These are phyloP conservation scores for Draba incana DNA, from an alignment of 345 rosid genomes.

Conservation along the genomic window DNA sequence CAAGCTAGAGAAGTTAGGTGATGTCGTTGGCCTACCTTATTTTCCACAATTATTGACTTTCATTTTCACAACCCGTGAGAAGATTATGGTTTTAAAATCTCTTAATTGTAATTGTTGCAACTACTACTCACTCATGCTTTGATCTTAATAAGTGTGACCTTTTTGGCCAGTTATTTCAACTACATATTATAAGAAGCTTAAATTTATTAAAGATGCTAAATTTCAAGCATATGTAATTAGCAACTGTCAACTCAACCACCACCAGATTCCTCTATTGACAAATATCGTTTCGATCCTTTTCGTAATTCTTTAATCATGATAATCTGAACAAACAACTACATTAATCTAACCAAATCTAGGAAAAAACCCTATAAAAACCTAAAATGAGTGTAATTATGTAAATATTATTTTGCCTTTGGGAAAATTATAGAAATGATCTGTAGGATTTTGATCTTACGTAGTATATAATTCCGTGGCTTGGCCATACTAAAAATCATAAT, in stretches of 20 bases:
- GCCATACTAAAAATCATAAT: background rate
- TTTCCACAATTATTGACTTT: background rate
- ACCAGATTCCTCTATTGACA: slow-evolving; percentile 21
- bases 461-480: background rate
- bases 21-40: slow-evolving; percentile 42
- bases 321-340: background rate
- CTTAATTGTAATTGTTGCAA: slow-evolving; percentile 41
- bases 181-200: background rate
- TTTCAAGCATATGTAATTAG: slow-evolving; percentile 13
- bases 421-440: background rate
- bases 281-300: background rate
- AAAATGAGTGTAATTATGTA: background rate
- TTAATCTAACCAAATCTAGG: background rate
- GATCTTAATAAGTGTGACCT: slow-evolving; percentile 29
- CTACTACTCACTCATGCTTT: slow-evolving; percentile 41
- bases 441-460: background rate
- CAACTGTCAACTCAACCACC: slow-evolving; percentile 5
- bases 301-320: background rate
- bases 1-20: slow-evolving; percentile 30
- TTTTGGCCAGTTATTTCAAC: slow-evolving; percentile 33
- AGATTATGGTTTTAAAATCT: slow-evolving; percentile 11
- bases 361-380: background rate
- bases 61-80: slow-evolving; percentile 26
- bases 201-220: slow-evolving; percentile 1
- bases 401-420: background rate